Evolutionary conservation across 148 eudicot genomes (phyloP).

Genomic region (Heliosperma pusillum): DNA sequence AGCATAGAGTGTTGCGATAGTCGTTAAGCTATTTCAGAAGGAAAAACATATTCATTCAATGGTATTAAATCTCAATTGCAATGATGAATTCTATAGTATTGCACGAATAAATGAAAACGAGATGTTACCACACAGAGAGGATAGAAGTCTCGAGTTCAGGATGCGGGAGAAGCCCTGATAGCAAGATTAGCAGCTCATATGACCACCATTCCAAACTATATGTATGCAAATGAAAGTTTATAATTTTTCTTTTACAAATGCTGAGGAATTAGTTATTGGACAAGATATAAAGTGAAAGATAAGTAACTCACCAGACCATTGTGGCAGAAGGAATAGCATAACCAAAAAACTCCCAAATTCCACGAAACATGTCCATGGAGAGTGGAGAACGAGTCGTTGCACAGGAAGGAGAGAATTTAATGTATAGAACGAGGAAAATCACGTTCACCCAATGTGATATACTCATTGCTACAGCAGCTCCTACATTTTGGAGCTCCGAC

Average conservation of each 20-base stretch:
- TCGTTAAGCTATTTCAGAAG: conserved; percentile 44
- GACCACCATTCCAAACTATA: conserved; percentile 92
- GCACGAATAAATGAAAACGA: neutral
- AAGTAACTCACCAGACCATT: conserved; percentile 60
- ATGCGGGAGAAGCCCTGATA: conserved; percentile 78
- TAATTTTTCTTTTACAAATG: neutral
- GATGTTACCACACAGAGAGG: conserved; percentile 57
- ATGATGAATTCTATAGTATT: neutral
- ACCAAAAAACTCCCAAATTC: conserved; percentile 63
- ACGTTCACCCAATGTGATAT: conserved; percentile 67
- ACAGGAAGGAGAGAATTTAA: conserved; percentile 58
- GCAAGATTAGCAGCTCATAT: conserved; percentile 72
- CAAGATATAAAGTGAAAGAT: neutral
- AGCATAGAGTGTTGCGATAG: conserved; percentile 60
- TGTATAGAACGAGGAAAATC: conserved; percentile 44
- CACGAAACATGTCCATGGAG: conserved; percentile 57
- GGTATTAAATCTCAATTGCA: neutral
- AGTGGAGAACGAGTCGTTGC: conserved; percentile 55
- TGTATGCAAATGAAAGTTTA: conserved; percentile 3
- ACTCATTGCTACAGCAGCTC: conserved; percentile 65
- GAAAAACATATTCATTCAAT: neutral
- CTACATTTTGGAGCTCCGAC: conserved; percentile 50
- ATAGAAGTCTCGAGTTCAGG: conserved; percentile 84
- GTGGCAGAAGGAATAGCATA: conserved; percentile 84
- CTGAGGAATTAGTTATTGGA: too few relatives aligned